Evolutionary conservation across 495 filamentous ascomycete genomes (phyloP).

Genomic region (Aspergillus affinis): DNA sequence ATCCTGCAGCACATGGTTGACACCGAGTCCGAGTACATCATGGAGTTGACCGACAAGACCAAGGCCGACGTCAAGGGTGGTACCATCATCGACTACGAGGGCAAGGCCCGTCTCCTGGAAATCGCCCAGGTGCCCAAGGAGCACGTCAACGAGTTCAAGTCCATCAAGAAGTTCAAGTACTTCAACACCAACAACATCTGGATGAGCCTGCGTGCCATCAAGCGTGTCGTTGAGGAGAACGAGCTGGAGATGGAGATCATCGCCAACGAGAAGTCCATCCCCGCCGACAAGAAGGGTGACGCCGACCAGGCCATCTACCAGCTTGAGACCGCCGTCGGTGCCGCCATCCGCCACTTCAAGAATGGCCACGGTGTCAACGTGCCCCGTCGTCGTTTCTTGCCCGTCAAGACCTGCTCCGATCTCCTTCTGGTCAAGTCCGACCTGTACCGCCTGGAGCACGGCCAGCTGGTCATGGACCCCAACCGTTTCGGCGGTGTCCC

Average conservation of each 20-base stretch:
- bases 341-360: constrained; percentile 97
- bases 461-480: constrained; percentile 93
- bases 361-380: constrained; percentile 99
- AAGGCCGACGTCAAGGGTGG: constrained; percentile 99
- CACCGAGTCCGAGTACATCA: constrained; percentile 94
- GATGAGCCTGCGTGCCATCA: constrained; percentile 96
- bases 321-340: constrained; percentile 97
- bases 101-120: constrained; percentile 92
- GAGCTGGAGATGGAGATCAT: constrained; percentile 99
- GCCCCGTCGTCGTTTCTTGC: constrained; percentile 94
- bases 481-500: constrained; percentile 97
- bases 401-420: constrained; percentile 99
- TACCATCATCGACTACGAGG: constrained; percentile 99
- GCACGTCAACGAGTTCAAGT: constrained; percentile 99
- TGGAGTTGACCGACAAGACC: constrained; percentile 99
- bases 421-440: constrained; percentile 99
- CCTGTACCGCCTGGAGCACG: constrained; percentile 99
- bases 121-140: constrained; percentile 99
- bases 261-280: constrained; percentile 96
- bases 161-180: constrained; percentile 99
- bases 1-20: constrained; percentile 99
- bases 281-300: constrained; percentile 99
- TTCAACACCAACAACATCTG: constrained; percentile 99
- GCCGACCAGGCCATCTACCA: constrained; percentile 96
- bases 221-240: constrained; percentile 97